Base-by-base conservation (phyloP, 148 eudicot species). In the Chenopodium album region DNA sequence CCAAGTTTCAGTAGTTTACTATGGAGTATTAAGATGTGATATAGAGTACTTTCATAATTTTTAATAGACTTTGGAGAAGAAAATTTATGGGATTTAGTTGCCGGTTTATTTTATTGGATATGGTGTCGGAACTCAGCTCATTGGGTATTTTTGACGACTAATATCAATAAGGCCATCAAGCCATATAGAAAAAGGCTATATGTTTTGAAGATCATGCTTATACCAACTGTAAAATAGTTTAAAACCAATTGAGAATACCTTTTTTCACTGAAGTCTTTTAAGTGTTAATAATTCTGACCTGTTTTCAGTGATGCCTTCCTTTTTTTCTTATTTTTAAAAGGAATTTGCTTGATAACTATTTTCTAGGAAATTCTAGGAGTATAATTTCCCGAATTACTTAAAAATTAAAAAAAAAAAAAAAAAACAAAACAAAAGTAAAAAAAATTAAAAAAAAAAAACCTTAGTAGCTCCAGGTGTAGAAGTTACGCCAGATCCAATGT, bases 91-190 rank as follows among this genome's bases (percentile, higher is more conserved):
- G 4, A 62, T 22, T 5, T 62, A 20, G 66, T n/a, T 62, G 26
- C 26, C n/a, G 66, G n/a, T 20, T 62, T 0, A 62, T 20, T 56
- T 56, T 14, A 6, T 26, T 52, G 29, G 32, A 69, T 72, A 14
- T 70, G 10, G 32, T 32, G 67, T 54, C 81, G 56, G 31, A 52
- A 69, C 56, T 52, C 66, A 79, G 71, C 50, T 47, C 80, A 64
- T 62, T 75, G 54, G 44, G 46, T 75, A 16, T 28, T 10, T 31
- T 32, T 47, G 75, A 78, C 75, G 50, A 77, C 67, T 41, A 22
- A 26, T 37, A 28, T 29, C 20, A 2, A 56, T 28, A 28, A 31
- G 62, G 20, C 22, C 0, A 41, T 41, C 44, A 41, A 41, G 44
- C 7, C 17, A 7, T 29, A 0, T 11, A 37, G 37, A 67, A 67